Evolutionary conservation across 1,284 basidiomycete species (phyloP).

Genomic region (Mycena sp.): DNA sequence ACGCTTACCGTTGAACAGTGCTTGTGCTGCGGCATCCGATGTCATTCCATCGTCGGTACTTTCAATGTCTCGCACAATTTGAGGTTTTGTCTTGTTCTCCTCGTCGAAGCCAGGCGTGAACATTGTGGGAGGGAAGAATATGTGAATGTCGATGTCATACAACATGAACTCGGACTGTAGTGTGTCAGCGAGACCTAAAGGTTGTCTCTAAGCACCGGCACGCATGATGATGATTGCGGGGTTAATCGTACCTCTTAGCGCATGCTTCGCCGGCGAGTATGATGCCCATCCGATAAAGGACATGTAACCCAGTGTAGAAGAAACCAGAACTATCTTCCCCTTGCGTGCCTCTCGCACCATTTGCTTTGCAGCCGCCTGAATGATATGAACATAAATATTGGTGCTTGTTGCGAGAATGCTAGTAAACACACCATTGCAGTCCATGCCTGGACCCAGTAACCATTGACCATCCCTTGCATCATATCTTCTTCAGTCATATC

Average conservation of each 20-base stretch:
- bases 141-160: slow-evolving; percentile 84
- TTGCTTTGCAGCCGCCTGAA: slow-evolving; percentile 72
- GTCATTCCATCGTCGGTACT: slow-evolving; percentile 75
- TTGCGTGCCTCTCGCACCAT: slow-evolving; percentile 69
- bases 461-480: slow-evolving; percentile 67
- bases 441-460: slow-evolving; percentile 81
- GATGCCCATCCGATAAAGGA: slow-evolving; percentile 85
- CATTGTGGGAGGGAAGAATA: slow-evolving; percentile 91
- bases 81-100: slow-evolving; percentile 87
- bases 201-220: slow-evolving; percentile 64
- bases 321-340: slow-evolving; percentile 84
- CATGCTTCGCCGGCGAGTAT: slow-evolving; percentile 92
- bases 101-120: slow-evolving; percentile 81
- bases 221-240: slow-evolving; percentile 49
- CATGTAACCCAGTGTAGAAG: slow-evolving; percentile 86
- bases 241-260: slow-evolving; percentile 74
- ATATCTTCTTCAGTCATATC: slow-evolving; percentile 72
- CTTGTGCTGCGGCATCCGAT: slow-evolving; percentile 73
- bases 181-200: slow-evolving; percentile 85
- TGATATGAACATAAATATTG: not conserved
- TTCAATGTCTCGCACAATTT: slow-evolving; percentile 84
- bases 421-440: slow-evolving; percentile 73
- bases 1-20: slow-evolving; percentile 68
- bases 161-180: slow-evolving; percentile 86
- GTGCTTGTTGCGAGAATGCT: not conserved